phyloP scores from a whole-genome alignment of 2,329 filamentous ascomycete species.

The Epichloe amarillans region DNA sequence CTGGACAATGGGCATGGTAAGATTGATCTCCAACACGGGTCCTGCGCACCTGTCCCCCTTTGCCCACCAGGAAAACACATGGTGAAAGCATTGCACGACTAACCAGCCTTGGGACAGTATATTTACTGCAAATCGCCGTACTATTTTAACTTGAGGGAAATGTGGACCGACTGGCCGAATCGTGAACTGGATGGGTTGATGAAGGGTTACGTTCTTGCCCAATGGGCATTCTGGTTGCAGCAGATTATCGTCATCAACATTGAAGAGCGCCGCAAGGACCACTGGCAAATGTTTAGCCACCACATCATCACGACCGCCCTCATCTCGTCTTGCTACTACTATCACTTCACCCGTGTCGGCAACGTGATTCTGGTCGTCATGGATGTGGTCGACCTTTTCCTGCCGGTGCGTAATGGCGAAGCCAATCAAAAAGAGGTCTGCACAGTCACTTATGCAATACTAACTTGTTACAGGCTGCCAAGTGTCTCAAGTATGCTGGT shows the following conservation, averaged over 20 bases:
- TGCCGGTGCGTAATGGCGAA: slow-evolving; percentile 50
- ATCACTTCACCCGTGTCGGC: slow-evolving; percentile 76
- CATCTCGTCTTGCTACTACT: slow-evolving; percentile 71
- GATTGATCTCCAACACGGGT: slow-evolving; percentile 14
- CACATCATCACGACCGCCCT: slow-evolving; percentile 81
- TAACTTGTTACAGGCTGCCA: slow-evolving; percentile 51
- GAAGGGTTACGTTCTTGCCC: slow-evolving; percentile 83
- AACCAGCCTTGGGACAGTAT: slow-evolving; percentile 39
- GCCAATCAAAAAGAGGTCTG: no score
- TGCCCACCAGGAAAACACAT: not conserved
- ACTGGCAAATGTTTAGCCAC: slow-evolving; percentile 94
- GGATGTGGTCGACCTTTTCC: slow-evolving; percentile 81
- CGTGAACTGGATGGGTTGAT: slow-evolving; percentile 62
- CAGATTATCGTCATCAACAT: slow-evolving; percentile 91
- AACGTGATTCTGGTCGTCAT: slow-evolving; percentile 84
- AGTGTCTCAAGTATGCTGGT: slow-evolving; percentile 83
- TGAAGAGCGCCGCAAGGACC: slow-evolving; percentile 86
- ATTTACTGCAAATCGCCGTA: slow-evolving; percentile 68
- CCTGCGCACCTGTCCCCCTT: not conserved
- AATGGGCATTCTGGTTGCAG: slow-evolving; percentile 89
- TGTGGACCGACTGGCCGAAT: slow-evolving; percentile 79
- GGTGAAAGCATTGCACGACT: not conserved
- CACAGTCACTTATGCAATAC: not conserved
- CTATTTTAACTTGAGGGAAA: slow-evolving; percentile 59
- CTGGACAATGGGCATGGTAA: slow-evolving; percentile 74